Conservation (phyloP, 805 yeast species). For the Debaryomyces castellii region DNA sequence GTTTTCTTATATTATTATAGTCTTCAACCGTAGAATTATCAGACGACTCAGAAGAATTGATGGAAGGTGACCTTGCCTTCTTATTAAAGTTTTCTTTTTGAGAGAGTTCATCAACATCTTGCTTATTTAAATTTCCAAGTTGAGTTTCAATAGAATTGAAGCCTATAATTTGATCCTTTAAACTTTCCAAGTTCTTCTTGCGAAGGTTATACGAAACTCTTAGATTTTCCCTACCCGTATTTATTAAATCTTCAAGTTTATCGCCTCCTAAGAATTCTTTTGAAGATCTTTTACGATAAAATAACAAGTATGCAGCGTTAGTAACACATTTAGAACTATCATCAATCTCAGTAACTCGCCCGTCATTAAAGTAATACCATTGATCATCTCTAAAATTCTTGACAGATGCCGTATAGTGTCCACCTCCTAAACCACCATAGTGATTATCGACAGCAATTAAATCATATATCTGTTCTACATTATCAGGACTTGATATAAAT, state of each 20-base stretch:
- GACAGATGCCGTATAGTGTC: conserved; percentile 91
- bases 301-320: conserved; percentile 83
- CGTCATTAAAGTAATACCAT: conserved; percentile 93
- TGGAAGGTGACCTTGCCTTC: conserved; percentile 6
- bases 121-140: conserved; percentile 2
- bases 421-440: conserved; percentile 95
- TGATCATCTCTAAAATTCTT: conserved; percentile 70
- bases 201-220: conserved; percentile 11
- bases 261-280: conserved; percentile 47
- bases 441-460: conserved; percentile 93
- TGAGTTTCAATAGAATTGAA: conserved; percentile 3
- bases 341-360: conserved; percentile 59
- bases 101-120: conserved; percentile 3
- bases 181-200: conserved; percentile 11
- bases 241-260: conserved; percentile 38
- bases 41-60: conserved; percentile 8
- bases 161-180: conserved; percentile 14
- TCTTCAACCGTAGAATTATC: conserved; percentile 8
- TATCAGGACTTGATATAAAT: conserved; percentile 44
- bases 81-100: conserved; percentile 2
- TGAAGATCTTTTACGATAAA: conserved; percentile 61
- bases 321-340: conserved; percentile 61
- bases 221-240: conserved; percentile 34
- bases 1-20: conserved; percentile 21
- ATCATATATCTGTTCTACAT: conserved; percentile 55